A percentile compares a stretch with the other conserved stretches of the same genome.
Evolutionary conservation across 2,329 filamentous ascomycete genomes (phyloP).

Genomic region (Cercospora sp.): DNA sequence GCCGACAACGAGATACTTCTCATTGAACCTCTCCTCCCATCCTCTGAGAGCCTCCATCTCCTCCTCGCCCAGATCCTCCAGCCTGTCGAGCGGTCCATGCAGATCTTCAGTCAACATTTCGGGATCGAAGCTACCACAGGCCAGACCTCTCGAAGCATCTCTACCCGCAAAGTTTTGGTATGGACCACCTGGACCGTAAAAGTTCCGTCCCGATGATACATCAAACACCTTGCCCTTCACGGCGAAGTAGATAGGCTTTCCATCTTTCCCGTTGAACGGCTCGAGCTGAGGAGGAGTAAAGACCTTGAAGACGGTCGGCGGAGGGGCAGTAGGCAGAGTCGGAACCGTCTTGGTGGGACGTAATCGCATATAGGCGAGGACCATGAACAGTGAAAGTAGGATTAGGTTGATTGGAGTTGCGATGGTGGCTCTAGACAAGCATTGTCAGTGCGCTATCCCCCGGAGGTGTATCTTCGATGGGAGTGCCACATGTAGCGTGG

Average conservation of each 20-base stretch:
- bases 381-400: constrained; percentile 58
- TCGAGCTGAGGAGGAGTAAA: constrained; percentile 82
- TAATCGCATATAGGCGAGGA: constrained; percentile 61
- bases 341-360: constrained; percentile 52
- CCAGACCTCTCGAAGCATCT: constrained; percentile 84
- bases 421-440: constrained; percentile 51
- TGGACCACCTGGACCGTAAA: constrained; percentile 92
- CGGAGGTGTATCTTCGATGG: neutral
- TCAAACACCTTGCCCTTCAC: constrained; percentile 91
- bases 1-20: constrained; percentile 96
- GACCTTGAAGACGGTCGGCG: constrained; percentile 80
- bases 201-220: constrained; percentile 81
- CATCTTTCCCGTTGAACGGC: constrained; percentile 76
- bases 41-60: constrained; percentile 80
- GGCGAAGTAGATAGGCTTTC: constrained; percentile 80
- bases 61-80: constrained; percentile 70
- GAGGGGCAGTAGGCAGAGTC: constrained; percentile 56
- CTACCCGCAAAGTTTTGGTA: constrained; percentile 96
- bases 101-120: constrained; percentile 93
- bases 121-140: constrained; percentile 89
- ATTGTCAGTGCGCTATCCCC: neutral
- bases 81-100: constrained; percentile 75
- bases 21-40: constrained; percentile 90
- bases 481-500: neutral
- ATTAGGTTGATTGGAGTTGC: constrained; percentile 63